Conservation (phyloP, 768 basidiomycete genomes). For the Xerocomellus intermedius region DNA sequence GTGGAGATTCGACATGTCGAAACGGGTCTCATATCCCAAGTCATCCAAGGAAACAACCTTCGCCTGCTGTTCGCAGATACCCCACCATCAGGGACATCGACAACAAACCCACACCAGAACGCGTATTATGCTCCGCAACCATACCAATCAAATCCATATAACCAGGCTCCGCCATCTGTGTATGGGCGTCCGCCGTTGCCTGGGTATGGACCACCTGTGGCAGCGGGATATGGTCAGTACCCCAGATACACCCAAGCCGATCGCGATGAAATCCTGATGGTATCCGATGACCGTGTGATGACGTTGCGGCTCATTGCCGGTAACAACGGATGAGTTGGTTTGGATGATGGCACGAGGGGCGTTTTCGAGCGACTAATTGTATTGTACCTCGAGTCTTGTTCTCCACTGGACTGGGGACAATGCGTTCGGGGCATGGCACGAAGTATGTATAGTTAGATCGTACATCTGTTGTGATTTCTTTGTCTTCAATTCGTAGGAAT, state of each 20-base stretch:
- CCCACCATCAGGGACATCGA: conserved; percentile 78
- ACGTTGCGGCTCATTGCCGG: conserved; percentile 54
- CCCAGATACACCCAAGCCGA: conserved; percentile 50
- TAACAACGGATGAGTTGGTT: conserved; percentile 11
- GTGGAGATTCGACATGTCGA: conserved; percentile 97
- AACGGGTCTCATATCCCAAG: conserved; percentile 86
- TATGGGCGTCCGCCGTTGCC: conserved; percentile 29
- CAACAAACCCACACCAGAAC: conserved; percentile 40
- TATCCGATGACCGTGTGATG: conserved; percentile 85
- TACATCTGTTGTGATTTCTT: conserved; percentile 31
- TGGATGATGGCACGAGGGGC: not conserved
- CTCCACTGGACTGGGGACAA: conserved; percentile 15
- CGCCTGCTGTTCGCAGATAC: conserved; percentile 92
- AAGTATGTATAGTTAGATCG: conserved; percentile 26
- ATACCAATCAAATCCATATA: conserved; percentile 35
- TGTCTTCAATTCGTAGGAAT: conserved; percentile 6
- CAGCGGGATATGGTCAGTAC: conserved; percentile 40
- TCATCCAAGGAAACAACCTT: conserved; percentile 91
- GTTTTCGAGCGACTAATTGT: conserved; percentile 4
- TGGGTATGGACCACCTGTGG: conserved; percentile 25
- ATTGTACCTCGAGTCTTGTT: conserved; percentile 11
- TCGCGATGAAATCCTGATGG: conserved; percentile 84
- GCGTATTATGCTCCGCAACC: conserved; percentile 32
- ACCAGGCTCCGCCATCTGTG: conserved; percentile 23
- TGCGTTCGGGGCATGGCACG: not conserved